phyloP scores from a whole-genome alignment of 805 yeast genomes.

The Spathaspora girioi region DNA sequence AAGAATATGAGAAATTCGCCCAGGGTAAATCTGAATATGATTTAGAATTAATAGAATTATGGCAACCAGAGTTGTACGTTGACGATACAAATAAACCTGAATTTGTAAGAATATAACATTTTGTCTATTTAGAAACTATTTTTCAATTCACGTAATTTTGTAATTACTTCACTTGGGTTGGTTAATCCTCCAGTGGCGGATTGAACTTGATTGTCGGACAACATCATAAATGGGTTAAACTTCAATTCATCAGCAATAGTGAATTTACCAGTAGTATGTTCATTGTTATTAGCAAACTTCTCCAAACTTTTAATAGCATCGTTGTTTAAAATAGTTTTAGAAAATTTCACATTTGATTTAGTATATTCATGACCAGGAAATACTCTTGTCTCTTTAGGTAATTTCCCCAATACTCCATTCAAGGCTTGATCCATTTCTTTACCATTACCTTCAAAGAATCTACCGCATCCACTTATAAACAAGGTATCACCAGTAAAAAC shows the following conservation, averaged over 20 bases:
- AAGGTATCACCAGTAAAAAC: slow-evolving; percentile 96
- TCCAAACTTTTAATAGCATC: slow-evolving; percentile 55
- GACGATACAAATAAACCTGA: slow-evolving; percentile 53
- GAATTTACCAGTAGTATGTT: slow-evolving; percentile 79
- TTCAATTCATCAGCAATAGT: slow-evolving; percentile 78
- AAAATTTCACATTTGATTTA: slow-evolving; percentile 72
- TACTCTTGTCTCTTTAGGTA: slow-evolving; percentile 70
- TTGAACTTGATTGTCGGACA: slow-evolving; percentile 60
- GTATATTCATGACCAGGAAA: slow-evolving; percentile 98
- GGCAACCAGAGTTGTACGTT: slow-evolving; percentile 57
- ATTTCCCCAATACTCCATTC: slow-evolving; percentile 49
- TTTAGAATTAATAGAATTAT: slow-evolving; percentile 82
- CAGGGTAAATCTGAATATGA: slow-evolving; percentile 92
- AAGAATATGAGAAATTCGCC: slow-evolving; percentile 89
- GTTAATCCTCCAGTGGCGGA: slow-evolving; percentile 56
- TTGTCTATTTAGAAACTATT: slow-evolving; percentile 42
- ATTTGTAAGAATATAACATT: slow-evolving; percentile 46
- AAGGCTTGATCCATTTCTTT: slow-evolving; percentile 74
- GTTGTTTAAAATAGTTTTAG: slow-evolving; percentile 55
- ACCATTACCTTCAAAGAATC: slow-evolving; percentile 91
- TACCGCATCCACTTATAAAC: slow-evolving; percentile 92
- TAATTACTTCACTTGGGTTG: slow-evolving; percentile 60
- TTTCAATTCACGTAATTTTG: slow-evolving; percentile 69
- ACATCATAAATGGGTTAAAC: slow-evolving; percentile 88
- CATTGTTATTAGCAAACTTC: slow-evolving; percentile 49